A percentile compares a stretch with the other conserved stretches of the same genome.
Evolutionary conservation across 108 stramenopile genomes (phyloP).

Genomic region (Aureococcus anophagefferens): DNA sequence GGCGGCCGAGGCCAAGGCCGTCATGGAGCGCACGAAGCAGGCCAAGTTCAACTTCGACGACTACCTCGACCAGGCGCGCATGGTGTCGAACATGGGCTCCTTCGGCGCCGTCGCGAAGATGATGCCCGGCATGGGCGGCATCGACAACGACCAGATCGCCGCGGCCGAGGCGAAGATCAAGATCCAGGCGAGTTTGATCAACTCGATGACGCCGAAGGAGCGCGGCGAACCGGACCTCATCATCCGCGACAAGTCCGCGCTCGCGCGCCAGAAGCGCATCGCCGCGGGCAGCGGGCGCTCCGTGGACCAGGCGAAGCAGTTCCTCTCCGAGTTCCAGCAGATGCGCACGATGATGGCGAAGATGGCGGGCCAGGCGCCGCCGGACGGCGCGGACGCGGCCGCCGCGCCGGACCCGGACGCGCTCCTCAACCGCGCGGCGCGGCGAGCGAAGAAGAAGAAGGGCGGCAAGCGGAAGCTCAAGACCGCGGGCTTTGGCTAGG

Average conservation of each 20-base stretch:
- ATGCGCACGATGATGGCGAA: slow-evolving; percentile 90
- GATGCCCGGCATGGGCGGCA: slow-evolving; percentile 80
- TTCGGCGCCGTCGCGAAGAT: slow-evolving; percentile 82
- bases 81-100: slow-evolving; percentile 75
- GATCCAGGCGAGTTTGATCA: slow-evolving; percentile 74
- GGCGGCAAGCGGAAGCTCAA: neutral
- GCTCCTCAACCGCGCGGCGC: neutral
- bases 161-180: slow-evolving; percentile 63
- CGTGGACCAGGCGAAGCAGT: slow-evolving; percentile 57
- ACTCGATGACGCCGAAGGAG: slow-evolving; percentile 81
- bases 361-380: slow-evolving; percentile 33
- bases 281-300: slow-evolving; percentile 63
- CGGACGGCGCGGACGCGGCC: neutral
- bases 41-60: slow-evolving; percentile 87
- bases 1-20: slow-evolving; percentile 63
- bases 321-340: slow-evolving; percentile 83
- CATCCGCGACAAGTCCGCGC: slow-evolving; percentile 60
- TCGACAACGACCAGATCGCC: slow-evolving; percentile 52
- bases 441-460: neutral
- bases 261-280: slow-evolving; percentile 61
- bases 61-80: slow-evolving; percentile 68
- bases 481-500: no score
- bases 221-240: slow-evolving; percentile 71
- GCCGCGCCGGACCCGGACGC: neutral
- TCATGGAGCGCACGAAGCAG: slow-evolving; percentile 76